These are phyloP conservation scores for Penicillium sp. DNA, from an alignment of 2,329 filamentous ascomycete species.

Conservation along the genomic window DNA sequence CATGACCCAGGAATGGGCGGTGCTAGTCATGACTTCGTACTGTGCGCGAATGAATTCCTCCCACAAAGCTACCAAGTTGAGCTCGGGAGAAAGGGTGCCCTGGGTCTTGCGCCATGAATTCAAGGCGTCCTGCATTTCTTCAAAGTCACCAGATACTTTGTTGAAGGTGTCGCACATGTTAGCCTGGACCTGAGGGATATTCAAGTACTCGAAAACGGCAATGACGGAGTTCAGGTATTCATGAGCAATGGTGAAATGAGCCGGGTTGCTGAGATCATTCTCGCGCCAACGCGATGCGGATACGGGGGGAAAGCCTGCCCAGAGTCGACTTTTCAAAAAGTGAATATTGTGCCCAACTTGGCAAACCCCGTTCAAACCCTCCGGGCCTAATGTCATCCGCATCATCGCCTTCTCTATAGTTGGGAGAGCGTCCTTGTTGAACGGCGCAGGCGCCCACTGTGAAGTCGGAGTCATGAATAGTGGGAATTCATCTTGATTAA, in stretches of 20 bases:
- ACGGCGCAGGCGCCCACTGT: slow-evolving; percentile 13
- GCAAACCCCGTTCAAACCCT: no score
- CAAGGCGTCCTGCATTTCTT: no score
- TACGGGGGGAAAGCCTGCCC: no score
- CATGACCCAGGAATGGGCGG: slow-evolving; percentile 13
- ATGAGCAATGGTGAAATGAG: no score
- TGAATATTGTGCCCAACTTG: no score
- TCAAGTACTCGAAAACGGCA: slow-evolving; percentile 13
- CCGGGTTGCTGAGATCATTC: no score
- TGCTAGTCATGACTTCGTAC: slow-evolving; percentile 15
- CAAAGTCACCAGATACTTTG: slow-evolving; percentile 8
- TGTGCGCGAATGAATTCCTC: slow-evolving; percentile 9
- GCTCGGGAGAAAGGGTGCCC: no score
- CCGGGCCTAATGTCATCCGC: no score
- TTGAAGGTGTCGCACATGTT: slow-evolving; percentile 16
- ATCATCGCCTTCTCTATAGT: slow-evolving; percentile 6
- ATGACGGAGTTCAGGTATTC: slow-evolving; percentile 8
- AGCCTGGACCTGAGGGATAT: slow-evolving; percentile 6
- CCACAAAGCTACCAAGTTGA: no score
- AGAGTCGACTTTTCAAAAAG: no score
- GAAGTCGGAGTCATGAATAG: slow-evolving; percentile 10
- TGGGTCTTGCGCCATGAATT: no score
- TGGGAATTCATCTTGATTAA: slow-evolving; percentile 3
- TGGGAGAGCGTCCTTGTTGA: slow-evolving; percentile 5
- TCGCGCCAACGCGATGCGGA: no score